phyloP scores from a whole-genome alignment of 805 yeast species.

The Kodamaea neixiangensis region DNA sequence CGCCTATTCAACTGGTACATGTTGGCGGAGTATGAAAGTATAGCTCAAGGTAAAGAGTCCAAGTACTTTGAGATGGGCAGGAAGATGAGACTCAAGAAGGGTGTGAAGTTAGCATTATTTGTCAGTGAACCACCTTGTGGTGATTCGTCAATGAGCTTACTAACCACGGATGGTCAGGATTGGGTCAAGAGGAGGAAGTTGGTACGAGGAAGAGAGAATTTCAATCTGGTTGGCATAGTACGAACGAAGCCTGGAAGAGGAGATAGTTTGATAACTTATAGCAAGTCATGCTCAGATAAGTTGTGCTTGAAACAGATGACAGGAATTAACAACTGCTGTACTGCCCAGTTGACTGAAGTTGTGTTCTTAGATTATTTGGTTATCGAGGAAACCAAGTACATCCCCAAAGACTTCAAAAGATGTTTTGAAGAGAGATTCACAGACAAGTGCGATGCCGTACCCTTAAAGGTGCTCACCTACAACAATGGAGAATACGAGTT shows the following conservation, averaged over 20 bases:
- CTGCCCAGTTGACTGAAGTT: constrained; percentile 35
- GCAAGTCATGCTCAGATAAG: constrained; percentile 92
- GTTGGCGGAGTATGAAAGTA: constrained; percentile 44
- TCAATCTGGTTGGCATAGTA: constrained; percentile 58
- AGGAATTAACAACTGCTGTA: constrained; percentile 53
- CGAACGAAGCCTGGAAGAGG: constrained; percentile 91
- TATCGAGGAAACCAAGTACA: constrained; percentile 37
- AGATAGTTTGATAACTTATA: constrained; percentile 70
- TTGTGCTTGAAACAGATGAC: constrained; percentile 61
- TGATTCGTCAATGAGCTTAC: constrained; percentile 67
- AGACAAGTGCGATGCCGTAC: constrained; percentile 17
- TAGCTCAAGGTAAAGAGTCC: not conserved
- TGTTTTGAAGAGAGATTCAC: constrained; percentile 36
- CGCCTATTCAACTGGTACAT: constrained; percentile 68
- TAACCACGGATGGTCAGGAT: constrained; percentile 14
- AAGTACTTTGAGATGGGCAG: constrained; percentile 1
- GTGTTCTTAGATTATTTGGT: constrained; percentile 52
- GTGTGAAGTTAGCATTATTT: constrained; percentile 55
- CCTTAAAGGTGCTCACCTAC: constrained; percentile 24
- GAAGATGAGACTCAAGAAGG: constrained; percentile 33
- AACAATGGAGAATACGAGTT: constrained; percentile 21
- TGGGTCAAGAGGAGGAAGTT: constrained; percentile 12
- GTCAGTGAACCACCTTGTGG: constrained; percentile 89
- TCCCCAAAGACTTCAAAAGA: constrained; percentile 33
- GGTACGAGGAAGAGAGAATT: constrained; percentile 65